A percentile compares a stretch with the other conserved stretches of the same genome.
phyloP scores from a whole-genome alignment of 345 rosid genomes.

The Linum trigynum region DNA sequence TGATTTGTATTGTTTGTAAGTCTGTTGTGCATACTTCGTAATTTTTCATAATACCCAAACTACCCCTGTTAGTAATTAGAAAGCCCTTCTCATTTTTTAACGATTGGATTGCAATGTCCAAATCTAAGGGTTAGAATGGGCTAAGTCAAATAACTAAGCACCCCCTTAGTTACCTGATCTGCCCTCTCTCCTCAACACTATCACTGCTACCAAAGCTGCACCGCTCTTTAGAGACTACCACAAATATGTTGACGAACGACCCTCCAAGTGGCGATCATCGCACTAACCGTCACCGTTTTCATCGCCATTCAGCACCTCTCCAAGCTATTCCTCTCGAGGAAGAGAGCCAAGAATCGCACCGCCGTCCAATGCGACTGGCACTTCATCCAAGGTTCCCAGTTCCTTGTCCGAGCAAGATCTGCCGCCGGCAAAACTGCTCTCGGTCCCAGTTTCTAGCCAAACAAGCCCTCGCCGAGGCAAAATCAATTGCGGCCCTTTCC shows the following conservation, averaged over 20 bases:
- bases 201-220: no score
- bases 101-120: no score
- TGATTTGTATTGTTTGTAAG: no score
- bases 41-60: no score
- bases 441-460: conserved; percentile 42
- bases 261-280: background rate
- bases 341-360: background rate
- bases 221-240: no score
- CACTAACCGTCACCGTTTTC: background rate
- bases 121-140: no score
- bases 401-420: background rate
- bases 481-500: conserved; percentile 30
- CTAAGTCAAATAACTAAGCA: no score
- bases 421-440: conserved; percentile 14
- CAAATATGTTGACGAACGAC: background rate
- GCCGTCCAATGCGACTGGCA: background rate
- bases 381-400: background rate
- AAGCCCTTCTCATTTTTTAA: no score
- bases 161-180: no score
- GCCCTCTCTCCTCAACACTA: no score
- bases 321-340: background rate
- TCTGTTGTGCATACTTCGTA: no score
- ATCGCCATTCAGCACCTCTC: background rate
- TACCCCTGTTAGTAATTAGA: no score
- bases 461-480: conserved; percentile 45